Conservation (phyloP, 2,329 filamentous ascomycete genomes). For the Fusarium proliferatum region DNA sequence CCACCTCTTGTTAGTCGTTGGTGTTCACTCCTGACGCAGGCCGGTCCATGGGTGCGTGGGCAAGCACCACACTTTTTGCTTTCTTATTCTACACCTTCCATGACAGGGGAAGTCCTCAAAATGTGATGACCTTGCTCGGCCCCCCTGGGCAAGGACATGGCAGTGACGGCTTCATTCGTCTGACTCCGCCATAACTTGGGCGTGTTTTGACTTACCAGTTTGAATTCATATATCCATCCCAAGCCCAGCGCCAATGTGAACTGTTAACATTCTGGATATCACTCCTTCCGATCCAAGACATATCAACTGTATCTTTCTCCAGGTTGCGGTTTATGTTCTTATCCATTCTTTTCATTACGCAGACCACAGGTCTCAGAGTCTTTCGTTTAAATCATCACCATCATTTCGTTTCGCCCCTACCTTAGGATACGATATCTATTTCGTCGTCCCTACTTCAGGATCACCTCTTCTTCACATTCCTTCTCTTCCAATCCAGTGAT, state of each 20-base stretch:
- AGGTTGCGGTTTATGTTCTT: constrained; percentile 15
- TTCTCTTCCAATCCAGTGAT: constrained; percentile 22
- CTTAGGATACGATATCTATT: not conserved
- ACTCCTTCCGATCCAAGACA: constrained; percentile 16
- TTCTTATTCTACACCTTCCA: constrained; percentile 51
- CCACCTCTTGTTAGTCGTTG: constrained; percentile 36
- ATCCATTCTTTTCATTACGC: constrained; percentile 14
- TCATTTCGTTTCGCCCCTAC: constrained; percentile 3
- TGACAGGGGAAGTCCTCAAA: constrained; percentile 35
- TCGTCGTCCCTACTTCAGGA: not conserved
- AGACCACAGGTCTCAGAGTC: constrained; percentile 7
- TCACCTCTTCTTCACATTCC: constrained; percentile 16
- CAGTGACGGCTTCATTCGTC: constrained; percentile 37
- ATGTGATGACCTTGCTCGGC: constrained; percentile 36
- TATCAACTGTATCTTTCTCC: constrained; percentile 8
- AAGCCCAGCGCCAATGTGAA: constrained; percentile 28
- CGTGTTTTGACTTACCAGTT: constrained; percentile 27
- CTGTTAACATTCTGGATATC: constrained; percentile 13
- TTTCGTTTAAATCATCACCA: constrained; percentile 5
- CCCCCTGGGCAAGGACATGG: constrained; percentile 42
- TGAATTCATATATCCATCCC: constrained; percentile 44
- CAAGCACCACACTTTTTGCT: constrained; percentile 46
- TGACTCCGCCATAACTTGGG: constrained; percentile 32
- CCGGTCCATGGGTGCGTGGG: constrained; percentile 38
- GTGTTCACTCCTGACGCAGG: constrained; percentile 38